phyloP scores from a whole-genome alignment of 202 grass and related monocot species.

The Schoenoplectus tabernaemontani region DNA sequence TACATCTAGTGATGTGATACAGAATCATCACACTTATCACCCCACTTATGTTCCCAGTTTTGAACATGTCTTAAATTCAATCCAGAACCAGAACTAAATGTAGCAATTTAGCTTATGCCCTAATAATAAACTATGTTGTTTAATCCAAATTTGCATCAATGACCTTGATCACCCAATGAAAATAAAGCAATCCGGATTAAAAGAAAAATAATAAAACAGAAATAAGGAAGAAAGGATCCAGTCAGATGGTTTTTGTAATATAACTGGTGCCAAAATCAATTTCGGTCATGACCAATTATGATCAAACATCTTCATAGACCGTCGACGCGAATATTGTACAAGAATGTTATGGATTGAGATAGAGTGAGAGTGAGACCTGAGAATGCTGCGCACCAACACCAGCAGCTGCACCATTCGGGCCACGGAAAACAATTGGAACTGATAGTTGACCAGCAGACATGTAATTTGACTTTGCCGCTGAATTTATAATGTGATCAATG shows the following conservation, averaged over 20 bases:
- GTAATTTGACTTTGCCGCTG: conserved; percentile 89
- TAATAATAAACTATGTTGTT: neutral
- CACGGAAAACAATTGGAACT: conserved; percentile 94
- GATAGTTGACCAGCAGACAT: conserved; percentile 77
- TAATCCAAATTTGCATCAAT: neutral
- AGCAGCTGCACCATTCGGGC: conserved; percentile 87
- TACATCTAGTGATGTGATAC: neutral
- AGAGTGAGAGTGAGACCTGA: conserved; percentile 37
- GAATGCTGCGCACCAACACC: conserved; percentile 98
- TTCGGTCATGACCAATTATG: neutral
- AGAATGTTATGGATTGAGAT: neutral
- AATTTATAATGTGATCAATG: conserved; percentile 99
- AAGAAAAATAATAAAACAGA: neutral
- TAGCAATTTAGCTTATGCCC: no score
- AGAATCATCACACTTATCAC: neutral
- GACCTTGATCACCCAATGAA: neutral
- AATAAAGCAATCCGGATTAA: neutral
- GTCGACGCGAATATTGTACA: no score
- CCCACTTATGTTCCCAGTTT: neutral
- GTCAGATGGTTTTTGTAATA: neutral
- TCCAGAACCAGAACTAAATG: neutral
- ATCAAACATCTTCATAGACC: neutral
- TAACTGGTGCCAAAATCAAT: neutral
- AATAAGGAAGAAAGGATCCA: neutral
- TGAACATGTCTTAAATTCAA: neutral